A percentile compares a stretch with the other conserved stretches of the same genome.
Evolutionary conservation across 768 basidiomycete species (phyloP).

Genomic region (Lactifluus rugatus): DNA sequence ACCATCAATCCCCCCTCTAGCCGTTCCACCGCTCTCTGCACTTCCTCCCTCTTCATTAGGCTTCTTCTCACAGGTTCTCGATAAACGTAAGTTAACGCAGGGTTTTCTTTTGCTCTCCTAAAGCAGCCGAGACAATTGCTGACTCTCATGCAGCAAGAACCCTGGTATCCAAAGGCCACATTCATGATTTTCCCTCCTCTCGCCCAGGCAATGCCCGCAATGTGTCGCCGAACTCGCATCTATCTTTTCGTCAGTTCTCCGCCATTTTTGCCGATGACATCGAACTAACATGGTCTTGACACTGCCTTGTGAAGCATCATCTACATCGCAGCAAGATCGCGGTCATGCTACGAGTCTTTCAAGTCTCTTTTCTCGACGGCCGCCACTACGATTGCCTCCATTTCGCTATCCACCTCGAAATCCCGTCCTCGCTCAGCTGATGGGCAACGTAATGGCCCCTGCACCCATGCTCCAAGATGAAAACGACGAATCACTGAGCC

Average conservation of each 20-base stretch:
- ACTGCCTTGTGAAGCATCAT: background rate
- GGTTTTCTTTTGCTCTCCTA: too few species aligned
- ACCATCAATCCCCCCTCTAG: background rate
- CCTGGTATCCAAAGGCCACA: too few species aligned
- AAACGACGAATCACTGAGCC: too few species aligned
- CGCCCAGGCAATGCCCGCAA: background rate
- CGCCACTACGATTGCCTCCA: background rate
- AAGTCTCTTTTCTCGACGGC: background rate
- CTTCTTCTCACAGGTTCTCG: too few species aligned
- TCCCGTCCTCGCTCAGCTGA: background rate
- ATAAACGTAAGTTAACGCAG: too few species aligned
- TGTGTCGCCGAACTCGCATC: background rate
- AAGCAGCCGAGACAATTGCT: too few species aligned
- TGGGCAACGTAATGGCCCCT: background rate
- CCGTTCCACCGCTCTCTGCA: too few species aligned
- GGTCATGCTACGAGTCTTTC: background rate
- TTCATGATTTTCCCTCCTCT: too few species aligned
- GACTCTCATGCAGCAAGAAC: too few species aligned
- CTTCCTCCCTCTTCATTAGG: too few species aligned
- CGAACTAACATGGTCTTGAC: background rate
- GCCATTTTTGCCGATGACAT: background rate
- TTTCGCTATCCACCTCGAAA: background rate
- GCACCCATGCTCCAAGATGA: background rate
- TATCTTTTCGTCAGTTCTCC: background rate
- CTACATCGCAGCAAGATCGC: background rate